Conservation (phyloP, 345 rosid genomes). For the Noccaea bulbosa region DNA sequence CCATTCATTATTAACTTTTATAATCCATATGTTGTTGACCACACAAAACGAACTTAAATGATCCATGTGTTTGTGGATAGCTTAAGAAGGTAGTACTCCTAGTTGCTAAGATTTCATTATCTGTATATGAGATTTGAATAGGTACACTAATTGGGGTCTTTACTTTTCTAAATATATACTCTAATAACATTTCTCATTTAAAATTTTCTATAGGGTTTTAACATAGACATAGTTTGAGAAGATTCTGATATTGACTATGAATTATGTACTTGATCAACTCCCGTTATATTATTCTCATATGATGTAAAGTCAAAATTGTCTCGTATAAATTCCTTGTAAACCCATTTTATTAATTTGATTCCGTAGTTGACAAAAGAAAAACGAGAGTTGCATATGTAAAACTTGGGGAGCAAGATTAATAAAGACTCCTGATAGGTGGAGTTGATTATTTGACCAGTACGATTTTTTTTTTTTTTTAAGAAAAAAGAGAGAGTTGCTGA, state of each 20-base stretch:
- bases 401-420: conserved; percentile 41
- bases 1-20: not conserved
- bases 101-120: no score
- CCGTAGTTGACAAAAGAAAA: conserved; percentile 28
- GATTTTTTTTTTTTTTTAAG: not conserved
- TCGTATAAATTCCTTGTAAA: not conserved
- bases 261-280: conserved; percentile 29
- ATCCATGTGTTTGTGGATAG: conserved; percentile 14
- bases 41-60: not conserved
- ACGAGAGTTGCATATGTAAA: not conserved
- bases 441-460: conserved; percentile 23
- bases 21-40: conserved; percentile 12
- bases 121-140: no score
- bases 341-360: conserved; percentile 5
- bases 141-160: no score
- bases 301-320: conserved; percentile 28
- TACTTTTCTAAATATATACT: no score
- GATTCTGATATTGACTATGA: no score
- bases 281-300: conserved; percentile 4
- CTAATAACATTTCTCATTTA: no score
- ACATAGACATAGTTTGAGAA: no score
- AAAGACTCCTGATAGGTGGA: conserved; percentile 34
- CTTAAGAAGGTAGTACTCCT: no score
- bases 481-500: conserved; percentile 1
- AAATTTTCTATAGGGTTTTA: no score